Base-by-base conservation (phyloP, 495 filamentous ascomycete genomes). In the Aspergillus steynii region DNA sequence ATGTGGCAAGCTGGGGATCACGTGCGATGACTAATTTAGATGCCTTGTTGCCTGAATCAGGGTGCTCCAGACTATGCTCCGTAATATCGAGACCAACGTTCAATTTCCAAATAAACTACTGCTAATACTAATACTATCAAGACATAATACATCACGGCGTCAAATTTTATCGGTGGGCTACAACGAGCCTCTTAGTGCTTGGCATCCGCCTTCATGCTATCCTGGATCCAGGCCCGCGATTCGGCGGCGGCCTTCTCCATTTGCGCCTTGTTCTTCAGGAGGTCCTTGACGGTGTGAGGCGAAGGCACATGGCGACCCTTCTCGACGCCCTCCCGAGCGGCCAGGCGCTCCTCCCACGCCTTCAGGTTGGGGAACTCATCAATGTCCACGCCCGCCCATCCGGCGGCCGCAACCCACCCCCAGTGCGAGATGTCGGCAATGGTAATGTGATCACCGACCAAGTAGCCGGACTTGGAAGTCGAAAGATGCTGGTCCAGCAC, bases 341-440 rank as follows among this genome's bases (percentile, higher is more conserved):
- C 70, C 77, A 97, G 80, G 29, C 78, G 74, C 51, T 92, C 80
- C 58, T 91, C 79, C 94, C 93, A 97, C 25, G 80, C 83, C 56
- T 90, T 86, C 66, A 97, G 60, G 50, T 84, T 68, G 2, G 92
- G 91, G 69, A 95, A 96, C 64, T 94, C 88, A 2, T 88, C 78
- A 53, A 96, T 84, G 29, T 90, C 83, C 6, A 97, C 66, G 9
- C 90, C 91, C 1, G 90, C 82, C 86, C 88, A 93, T 42, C 82
- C 87, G 37, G 80, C 77, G 5, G 75, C 59, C 20, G 81, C 74
- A 5, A 91, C 77, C 90, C 91, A 96, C 8, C 90, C 89, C 84
- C 86, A 94, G 67, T 85, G 85, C 49, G 91, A 80, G 53, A 96
- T 88, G 71, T 97, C 93, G 0, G 93, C 93, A 59, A 95, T 91